Evolutionary conservation across 176 grass and related monocot genomes (phyloP), one percentile per base, ranked within the genome.

Genomic region (Ensete glaucum): DNA sequence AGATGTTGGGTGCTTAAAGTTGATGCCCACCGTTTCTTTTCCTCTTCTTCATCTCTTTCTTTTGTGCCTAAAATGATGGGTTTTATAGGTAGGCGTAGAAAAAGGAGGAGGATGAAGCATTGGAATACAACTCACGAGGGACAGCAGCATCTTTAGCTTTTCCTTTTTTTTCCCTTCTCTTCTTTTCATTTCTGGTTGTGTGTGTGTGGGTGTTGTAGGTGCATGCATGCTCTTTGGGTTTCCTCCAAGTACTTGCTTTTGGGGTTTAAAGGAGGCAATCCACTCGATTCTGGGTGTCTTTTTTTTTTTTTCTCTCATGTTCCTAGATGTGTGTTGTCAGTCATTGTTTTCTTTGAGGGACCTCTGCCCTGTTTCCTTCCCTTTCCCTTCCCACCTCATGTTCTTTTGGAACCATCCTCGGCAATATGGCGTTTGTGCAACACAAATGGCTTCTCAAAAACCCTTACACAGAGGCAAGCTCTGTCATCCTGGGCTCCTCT

Each of bases 241-340:
- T 69, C 21, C 29, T 70, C 67, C 50, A 12, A 70, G 49, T 69
- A 26, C 67, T 49, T 69, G 48, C 13, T 69, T 72, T 72, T 50
- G 34, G 69, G 48, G n/a, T 20, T 23, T 55, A 53, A 53, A 50
- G 51, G 50, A 9, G 53, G 43, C n/a, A 72, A 7, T 72, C 20
- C 69, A 52, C 69, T 72, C 53, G 69, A 72, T 51, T 51, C 27
- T 53, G 1, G 69, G 49, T 20, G 16, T 50, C 34, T 9, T 43
- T 16, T 71, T 24, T 43, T 16, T 71, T 24, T 22, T 52, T 55
- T 54, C 22, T 73, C 72, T 73, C 72, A 55, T 53, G 26, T 73
- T 56, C 72, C 72, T 73, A 73, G 72, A 73, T 73, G 22, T 73
- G 54, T 53, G 54, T 11, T 73, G 51, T 73, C 72, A 73, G 72